Evolutionary conservation across 495 filamentous ascomycete species (phyloP).

Genomic region (Neurospora cerealis): DNA sequence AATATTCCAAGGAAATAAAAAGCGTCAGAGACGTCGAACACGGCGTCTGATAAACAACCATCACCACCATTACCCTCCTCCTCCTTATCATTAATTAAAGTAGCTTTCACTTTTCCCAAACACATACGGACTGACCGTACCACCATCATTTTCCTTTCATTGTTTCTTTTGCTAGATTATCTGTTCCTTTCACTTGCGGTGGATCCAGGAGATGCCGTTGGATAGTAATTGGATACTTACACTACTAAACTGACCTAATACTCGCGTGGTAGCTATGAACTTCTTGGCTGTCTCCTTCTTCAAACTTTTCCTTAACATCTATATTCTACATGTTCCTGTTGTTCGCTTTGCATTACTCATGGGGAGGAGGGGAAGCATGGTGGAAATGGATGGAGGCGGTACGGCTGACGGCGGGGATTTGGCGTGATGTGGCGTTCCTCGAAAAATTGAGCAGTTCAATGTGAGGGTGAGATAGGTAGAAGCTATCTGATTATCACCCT

Average conservation of each 20-base stretch:
- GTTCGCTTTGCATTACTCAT: not conserved
- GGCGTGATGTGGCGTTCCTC: not conserved
- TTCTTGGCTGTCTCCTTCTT: not conserved
- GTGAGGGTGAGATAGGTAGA: not conserved
- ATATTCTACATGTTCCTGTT: not conserved
- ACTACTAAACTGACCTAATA: not conserved
- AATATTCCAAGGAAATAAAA: not conserved
- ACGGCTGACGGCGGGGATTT: not conserved
- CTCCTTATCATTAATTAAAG: not conserved
- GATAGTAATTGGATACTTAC: not conserved
- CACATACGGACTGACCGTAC: not conserved
- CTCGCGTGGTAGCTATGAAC: not conserved
- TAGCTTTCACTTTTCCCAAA: not conserved
- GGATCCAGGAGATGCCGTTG: not conserved
- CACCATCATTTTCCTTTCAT: not conserved
- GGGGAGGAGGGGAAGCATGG: not conserved
- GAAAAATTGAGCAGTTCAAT: not conserved
- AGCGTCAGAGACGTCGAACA: not conserved
- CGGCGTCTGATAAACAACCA: not conserved
- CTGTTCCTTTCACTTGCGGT: not conserved
- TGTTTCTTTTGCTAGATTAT: not conserved
- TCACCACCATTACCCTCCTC: not conserved
- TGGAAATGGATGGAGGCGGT: not conserved
- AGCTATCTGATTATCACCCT: not conserved
- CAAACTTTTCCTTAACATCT: not conserved